phyloP scores from a whole-genome alignment of 352 stramenopile species.

The Phytophthora cryptogea region DNA sequence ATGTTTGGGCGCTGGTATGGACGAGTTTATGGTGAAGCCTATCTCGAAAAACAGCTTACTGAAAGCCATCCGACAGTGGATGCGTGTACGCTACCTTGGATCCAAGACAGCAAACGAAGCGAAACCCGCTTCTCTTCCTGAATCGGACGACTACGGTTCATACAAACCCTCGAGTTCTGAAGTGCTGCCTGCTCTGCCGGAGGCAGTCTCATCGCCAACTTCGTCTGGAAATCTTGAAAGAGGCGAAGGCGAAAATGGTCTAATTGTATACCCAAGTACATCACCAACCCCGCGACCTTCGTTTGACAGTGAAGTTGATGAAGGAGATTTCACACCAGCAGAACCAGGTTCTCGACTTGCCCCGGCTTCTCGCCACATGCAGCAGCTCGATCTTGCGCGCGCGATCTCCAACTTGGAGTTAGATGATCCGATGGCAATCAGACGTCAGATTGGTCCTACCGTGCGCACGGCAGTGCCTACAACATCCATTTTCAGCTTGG shows the following conservation, averaged over 20 bases:
- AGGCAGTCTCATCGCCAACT: slow-evolving; percentile 15
- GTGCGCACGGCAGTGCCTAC: slow-evolving; percentile 51
- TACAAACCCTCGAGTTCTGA: slow-evolving; percentile 14
- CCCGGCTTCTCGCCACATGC: slow-evolving; percentile 74
- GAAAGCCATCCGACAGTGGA: slow-evolving; percentile 71
- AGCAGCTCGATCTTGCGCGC: slow-evolving; percentile 73
- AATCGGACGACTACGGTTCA: slow-evolving; percentile 27
- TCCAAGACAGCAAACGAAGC: slow-evolving; percentile 28
- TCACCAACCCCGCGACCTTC: slow-evolving; percentile 41
- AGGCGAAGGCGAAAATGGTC: slow-evolving; percentile 22
- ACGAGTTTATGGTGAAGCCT: slow-evolving; percentile 83
- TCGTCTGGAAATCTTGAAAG: slow-evolving; percentile 22
- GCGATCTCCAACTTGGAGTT: slow-evolving; percentile 82
- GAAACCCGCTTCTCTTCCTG: slow-evolving; percentile 12
- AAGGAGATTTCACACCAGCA: slow-evolving; percentile 13
- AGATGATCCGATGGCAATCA: slow-evolving; percentile 75
- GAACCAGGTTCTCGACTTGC: slow-evolving; percentile 38
- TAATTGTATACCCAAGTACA: slow-evolving; percentile 31
- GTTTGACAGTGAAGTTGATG: slow-evolving; percentile 34
- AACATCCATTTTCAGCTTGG: slow-evolving; percentile 76
- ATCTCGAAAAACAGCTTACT: slow-evolving; percentile 71
- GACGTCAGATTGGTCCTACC: slow-evolving; percentile 53
- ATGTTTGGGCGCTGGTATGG: slow-evolving; percentile 67
- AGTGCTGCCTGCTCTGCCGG: not conserved
- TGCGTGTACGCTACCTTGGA: slow-evolving; percentile 58